Evolutionary conservation across 2,329 filamentous ascomycete genomes (phyloP).

Genomic region (Arachnopeziza araneosa): DNA sequence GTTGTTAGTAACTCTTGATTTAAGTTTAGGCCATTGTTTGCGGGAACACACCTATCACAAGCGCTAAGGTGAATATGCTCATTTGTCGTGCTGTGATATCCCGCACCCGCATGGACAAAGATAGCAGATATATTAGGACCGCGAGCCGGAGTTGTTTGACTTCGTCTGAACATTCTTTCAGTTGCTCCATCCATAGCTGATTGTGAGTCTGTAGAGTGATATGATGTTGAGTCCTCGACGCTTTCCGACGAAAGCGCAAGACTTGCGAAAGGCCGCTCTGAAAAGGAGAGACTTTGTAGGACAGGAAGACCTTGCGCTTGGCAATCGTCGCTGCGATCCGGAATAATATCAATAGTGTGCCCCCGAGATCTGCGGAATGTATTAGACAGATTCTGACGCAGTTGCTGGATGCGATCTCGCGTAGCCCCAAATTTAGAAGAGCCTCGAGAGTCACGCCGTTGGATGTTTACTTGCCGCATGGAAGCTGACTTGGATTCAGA

Average conservation of each 20-base stretch:
- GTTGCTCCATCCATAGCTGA: constrained; percentile 26
- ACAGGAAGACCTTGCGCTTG: not conserved
- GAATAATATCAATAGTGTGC: constrained; percentile 6
- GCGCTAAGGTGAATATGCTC: constrained; percentile 79
- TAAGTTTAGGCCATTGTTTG: not conserved
- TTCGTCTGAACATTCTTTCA: constrained; percentile 21
- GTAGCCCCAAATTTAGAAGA: constrained; percentile 12
- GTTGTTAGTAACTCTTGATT: constrained; percentile 6
- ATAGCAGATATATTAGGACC: constrained; percentile 57
- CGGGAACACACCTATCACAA: constrained; percentile 71
- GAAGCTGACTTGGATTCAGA: not conserved
- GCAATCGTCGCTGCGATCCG: constrained; percentile 8
- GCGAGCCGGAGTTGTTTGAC: constrained; percentile 10
- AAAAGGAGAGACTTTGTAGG: not conserved
- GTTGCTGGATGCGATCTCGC: constrained; percentile 15
- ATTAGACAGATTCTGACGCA: constrained; percentile 14
- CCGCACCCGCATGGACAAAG: constrained; percentile 92
- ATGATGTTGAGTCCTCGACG: not conserved
- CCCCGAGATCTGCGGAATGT: constrained; percentile 15
- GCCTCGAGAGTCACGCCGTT: constrained; percentile 10
- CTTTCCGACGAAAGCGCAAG: not conserved
- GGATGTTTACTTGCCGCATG: constrained; percentile 10
- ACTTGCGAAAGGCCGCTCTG: not conserved
- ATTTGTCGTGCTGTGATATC: constrained; percentile 85
- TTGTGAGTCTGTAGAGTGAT: not conserved